Base-by-base conservation (phyloP, 2,329 filamentous ascomycete genomes). In the Emergomyces pasteurianus region DNA sequence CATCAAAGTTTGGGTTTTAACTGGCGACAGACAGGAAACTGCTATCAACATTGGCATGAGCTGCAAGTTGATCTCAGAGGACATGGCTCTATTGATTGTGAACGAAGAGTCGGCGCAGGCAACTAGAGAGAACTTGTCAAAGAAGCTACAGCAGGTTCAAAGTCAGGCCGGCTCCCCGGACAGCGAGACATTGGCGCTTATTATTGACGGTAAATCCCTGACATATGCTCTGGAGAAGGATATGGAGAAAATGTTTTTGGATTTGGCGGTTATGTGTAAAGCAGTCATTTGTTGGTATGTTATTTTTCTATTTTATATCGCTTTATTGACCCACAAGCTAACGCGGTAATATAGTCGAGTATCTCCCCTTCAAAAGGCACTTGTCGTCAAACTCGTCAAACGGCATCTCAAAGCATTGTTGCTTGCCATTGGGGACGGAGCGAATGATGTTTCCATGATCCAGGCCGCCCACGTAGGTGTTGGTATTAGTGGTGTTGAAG, bases 11-110 rank as follows among this genome's bases (percentile, higher is more conserved):
- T 99, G 94, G 94, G 94, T 99, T 23, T 76, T 99, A 74, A 99
- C 94, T 46, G 94, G 94, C 68, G 94, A 99, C 79, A 85, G 94
- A 69, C 95, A 99, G 76, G 94, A 99, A 75, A 99, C 94, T 34
- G 94, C 94, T 61, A 99, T 99, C 82, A 99, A 99, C 74, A 99
- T 99, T 67, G 94, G 95, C 65, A 99, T 99, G 94, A 96, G 91
- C 73, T 99, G 94, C 78, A 97, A 97, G 77, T 83, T 99, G 57
- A 90, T 99, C 63, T 96, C 91, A 66, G 94, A 99, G 75, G 95
- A 99, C 69, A 99, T 99, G 94, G 96, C 94, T 70, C 82, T 99
- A 12, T 79, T 99, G 60, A 96, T 99, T 67, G 83, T 99, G 70
- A 99, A 99, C 70, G 94, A 99, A 72, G 92, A 97, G 68, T 82